Evolutionary conservation across 306 rosid species (phyloP).

Genomic region (Astragalus membranaceus): DNA sequence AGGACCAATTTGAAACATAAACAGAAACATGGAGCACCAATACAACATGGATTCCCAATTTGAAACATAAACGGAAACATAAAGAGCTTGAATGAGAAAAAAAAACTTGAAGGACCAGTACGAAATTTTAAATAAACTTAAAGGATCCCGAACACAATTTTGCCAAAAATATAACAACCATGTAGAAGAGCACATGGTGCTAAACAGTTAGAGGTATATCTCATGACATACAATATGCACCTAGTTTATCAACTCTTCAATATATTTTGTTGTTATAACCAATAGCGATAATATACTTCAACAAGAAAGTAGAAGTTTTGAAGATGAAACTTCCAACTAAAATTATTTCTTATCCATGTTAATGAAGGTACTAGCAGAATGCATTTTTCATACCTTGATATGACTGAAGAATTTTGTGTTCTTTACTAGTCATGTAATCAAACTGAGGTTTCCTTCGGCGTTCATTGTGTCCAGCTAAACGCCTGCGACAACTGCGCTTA

Average conservation of each 20-base stretch:
- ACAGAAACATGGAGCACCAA: no score
- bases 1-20: no score
- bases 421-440: conserved; percentile 44
- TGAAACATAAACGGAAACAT: no score
- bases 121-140: no score
- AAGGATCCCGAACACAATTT: no score
- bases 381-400: conserved; percentile 48
- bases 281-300: no score
- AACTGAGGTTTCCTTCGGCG: conserved; percentile 72
- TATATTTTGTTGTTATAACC: neutral
- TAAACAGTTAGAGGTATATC: neutral
- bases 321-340: neutral
- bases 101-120: no score
- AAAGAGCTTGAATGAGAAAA: no score
- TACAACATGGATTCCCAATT: no score
- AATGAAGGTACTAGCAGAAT: neutral
- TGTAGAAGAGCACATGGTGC: no score
- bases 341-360: neutral
- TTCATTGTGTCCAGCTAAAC: conserved; percentile 81
- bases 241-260: neutral
- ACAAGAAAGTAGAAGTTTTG: neutral
- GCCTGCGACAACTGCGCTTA: conserved; percentile 87
- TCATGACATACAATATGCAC: neutral
- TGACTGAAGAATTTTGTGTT: conserved; percentile 46
- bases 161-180: no score